Evolutionary conservation across 345 rosid species (phyloP), one percentile per base, ranked within the genome.

Genomic region (Cardiospermum halicacabum): DNA sequence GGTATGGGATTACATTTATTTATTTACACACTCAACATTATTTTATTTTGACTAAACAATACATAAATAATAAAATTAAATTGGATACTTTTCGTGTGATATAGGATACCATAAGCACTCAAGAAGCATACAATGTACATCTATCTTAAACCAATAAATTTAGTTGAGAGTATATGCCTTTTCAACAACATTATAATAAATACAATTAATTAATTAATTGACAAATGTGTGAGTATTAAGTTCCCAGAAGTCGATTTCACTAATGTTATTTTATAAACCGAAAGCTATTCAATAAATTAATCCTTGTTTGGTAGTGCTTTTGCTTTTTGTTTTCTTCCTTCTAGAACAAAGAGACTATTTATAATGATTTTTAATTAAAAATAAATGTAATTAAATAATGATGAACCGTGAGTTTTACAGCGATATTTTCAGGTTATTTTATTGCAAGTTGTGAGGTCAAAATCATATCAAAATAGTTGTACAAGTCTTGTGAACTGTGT

Each of bases 241-340:
- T 25, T 4, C 49, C 10, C 40, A 30, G 48, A 27, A 9, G 58
- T 53, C 58, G 39, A n/a, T 62, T 62, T 58, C 30, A 34, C 11
- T 22, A 36, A 11, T 39, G 24, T 11, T 24, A 11, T 39, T 24
- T 11, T 24, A 22, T 32, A 54, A 25, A 69, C 69, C 74, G 74
- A 72, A 77, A 69, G 80, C 8, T 61, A 51, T 58, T 56, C 32
- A 64, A 12, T 56, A 43, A 56, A 62, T n/a, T 57, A 51, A 49
- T 57, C 53, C 2, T 58, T 27, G 53, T 43, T 19, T 11, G 43
- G 19, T 48, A 45, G 55, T 62, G 27, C 43, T 28, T 47, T 47
- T 49, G 31, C 31, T 49, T 62, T 49, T n/a, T n/a, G n/a, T n/a
- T n/a, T n/a, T n/a, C n/a, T n/a, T n/a, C n/a, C 21, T 58, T 13